A percentile compares a stretch with the other conserved stretches of the same genome.
Conservation (phyloP, 805 yeast species). For the Ogataea paradorogensis region DNA sequence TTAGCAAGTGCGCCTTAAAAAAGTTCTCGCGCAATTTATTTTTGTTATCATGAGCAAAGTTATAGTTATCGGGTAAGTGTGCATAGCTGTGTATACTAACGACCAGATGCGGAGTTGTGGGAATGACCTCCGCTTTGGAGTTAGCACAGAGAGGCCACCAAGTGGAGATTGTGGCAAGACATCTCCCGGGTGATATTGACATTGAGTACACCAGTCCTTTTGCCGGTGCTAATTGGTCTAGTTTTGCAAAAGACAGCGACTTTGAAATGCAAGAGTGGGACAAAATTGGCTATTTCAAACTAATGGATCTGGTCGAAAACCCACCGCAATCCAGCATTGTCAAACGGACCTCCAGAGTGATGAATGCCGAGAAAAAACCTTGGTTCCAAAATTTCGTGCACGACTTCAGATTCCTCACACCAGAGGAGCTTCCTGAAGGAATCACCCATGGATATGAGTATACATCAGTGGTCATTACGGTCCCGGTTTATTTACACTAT, state of each 20-base stretch:
- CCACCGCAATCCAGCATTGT: slow-evolving; percentile 53
- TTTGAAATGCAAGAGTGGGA: slow-evolving; percentile 39
- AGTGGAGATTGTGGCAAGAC: slow-evolving; percentile 42
- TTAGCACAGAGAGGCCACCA: slow-evolving; percentile 40
- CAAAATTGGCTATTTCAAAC: slow-evolving; percentile 44
- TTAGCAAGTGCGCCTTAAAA: no score
- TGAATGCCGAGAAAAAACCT: slow-evolving; percentile 31
- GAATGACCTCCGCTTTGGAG: slow-evolving; percentile 48
- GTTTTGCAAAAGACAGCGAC: slow-evolving; percentile 50
- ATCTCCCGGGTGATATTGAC: slow-evolving; percentile 56
- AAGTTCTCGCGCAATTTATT: neutral
- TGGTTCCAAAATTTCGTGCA: slow-evolving; percentile 51
- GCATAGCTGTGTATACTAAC: neutral
- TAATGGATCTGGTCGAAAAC: slow-evolving; percentile 42
- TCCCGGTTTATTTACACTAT: slow-evolving; percentile 29
- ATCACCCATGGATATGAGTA: slow-evolving; percentile 43
- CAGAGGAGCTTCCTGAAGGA: slow-evolving; percentile 36
- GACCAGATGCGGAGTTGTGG: slow-evolving; percentile 44
- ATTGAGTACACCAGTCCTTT: slow-evolving; percentile 57
- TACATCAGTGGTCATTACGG: slow-evolving; percentile 34
- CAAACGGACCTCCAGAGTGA: slow-evolving; percentile 17
- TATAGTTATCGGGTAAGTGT: slow-evolving; percentile 10
- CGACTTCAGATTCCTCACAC: slow-evolving; percentile 35
- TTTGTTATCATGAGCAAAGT: slow-evolving; percentile 12
- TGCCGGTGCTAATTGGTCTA: slow-evolving; percentile 73